Evolutionary conservation across 768 basidiomycete species (phyloP).

Genomic region (Steccherinum ochraceum): DNA sequence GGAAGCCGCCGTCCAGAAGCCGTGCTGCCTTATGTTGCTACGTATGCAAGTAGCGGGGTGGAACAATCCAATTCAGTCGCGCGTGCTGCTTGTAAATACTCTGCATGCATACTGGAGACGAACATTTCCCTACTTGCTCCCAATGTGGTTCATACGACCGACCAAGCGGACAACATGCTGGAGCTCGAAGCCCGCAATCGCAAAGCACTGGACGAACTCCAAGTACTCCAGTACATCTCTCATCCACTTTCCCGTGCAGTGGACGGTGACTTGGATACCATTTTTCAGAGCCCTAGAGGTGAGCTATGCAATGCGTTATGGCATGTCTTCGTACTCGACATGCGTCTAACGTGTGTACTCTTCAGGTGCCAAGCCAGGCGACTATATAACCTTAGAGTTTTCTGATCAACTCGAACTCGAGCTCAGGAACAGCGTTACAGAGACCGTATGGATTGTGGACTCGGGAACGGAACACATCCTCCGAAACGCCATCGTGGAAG

Average conservation of each 20-base stretch:
- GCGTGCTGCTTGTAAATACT: constrained; percentile 15
- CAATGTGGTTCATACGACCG: constrained; percentile 15
- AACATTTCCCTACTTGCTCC: constrained; percentile 41
- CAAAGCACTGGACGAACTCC: constrained; percentile 26
- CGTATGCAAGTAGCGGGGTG: neutral
- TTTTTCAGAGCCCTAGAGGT: constrained; percentile 46
- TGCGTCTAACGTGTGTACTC: too few species aligned
- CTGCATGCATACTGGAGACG: constrained; percentile 45
- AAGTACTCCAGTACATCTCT: constrained; percentile 31
- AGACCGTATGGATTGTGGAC: constrained; percentile 33
- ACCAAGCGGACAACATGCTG: constrained; percentile 34
- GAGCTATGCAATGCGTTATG: too few species aligned
- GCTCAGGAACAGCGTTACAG: constrained; percentile 14
- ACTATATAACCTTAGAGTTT: constrained; percentile 34
- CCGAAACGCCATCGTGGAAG: constrained; percentile 12
- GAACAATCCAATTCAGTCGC: constrained; percentile 6
- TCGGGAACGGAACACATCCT: constrained; percentile 20
- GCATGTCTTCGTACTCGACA: too few species aligned
- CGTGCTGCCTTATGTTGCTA: constrained; percentile 5
- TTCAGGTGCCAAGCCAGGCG: constrained; percentile 26
- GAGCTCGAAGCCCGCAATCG: constrained; percentile 32
- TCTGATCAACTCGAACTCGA: constrained; percentile 21
- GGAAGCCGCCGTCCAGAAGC: neutral
- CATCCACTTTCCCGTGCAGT: constrained; percentile 50
- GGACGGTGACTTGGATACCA: constrained; percentile 42